Evolutionary conservation across 331 rosid genomes (phyloP).

Genomic region (Malus hybrid): DNA sequence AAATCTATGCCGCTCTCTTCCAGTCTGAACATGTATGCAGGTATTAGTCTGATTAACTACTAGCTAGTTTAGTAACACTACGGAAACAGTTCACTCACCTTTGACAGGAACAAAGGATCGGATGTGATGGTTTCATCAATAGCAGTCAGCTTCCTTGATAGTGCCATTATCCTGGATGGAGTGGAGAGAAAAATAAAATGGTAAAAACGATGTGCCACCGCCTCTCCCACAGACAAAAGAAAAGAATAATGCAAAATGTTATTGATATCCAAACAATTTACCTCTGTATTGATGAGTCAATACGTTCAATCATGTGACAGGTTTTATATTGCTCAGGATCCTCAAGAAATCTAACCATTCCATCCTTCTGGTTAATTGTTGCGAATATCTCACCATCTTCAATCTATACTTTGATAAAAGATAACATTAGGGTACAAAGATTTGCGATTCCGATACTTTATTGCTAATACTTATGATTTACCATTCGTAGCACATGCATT

Average conservation of each 20-base stretch:
- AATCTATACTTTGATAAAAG: conserved; percentile 36
- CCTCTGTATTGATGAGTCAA: conserved; percentile 75
- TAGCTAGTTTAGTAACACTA: neutral
- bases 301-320: conserved; percentile 63
- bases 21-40: conserved; percentile 31
- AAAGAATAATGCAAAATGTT: neutral
- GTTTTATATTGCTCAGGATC: conserved; percentile 76
- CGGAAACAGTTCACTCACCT: conserved; percentile 33
- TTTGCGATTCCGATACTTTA: neutral
- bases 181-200: neutral
- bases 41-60: neutral
- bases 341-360: conserved; percentile 88
- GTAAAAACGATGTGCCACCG: neutral
- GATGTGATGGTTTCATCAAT: conserved; percentile 60
- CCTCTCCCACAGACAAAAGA: neutral
- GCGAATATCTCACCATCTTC: conserved; percentile 86
- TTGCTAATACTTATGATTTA: conserved; percentile 11
- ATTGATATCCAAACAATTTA: conserved; percentile 8
- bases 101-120: conserved; percentile 57
- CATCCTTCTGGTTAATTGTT: conserved; percentile 76
- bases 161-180: conserved; percentile 50
- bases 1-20: conserved; percentile 67
- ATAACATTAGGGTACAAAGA: neutral
- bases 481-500: conserved; percentile 92
- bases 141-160: conserved; percentile 52